Evolutionary conservation across 176 grass and related monocot genomes (phyloP), one percentile per base, ranked within the genome.

Genomic region (Puccinellia tenuiflora): DNA sequence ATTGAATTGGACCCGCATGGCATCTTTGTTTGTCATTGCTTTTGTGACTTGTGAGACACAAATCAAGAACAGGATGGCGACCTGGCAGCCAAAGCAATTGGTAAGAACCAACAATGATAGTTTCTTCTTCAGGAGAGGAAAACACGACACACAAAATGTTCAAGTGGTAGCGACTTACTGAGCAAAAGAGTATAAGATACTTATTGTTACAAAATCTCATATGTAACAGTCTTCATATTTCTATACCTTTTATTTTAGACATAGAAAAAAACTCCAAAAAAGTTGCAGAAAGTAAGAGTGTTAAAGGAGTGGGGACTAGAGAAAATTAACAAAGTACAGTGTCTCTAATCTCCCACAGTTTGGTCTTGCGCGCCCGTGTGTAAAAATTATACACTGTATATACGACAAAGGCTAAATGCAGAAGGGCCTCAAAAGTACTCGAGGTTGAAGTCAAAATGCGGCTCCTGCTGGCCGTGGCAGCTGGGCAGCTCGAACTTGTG

Each of bases 381-480:
- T 83, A 57, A 83, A 61, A 75, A 79, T 79, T 52, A 64, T 33
- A n/a, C n/a, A 76, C 7, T 24, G 5, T 78, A 84, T 75, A 79
- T 69, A 79, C 52, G 46, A 83, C 79, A 31, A 73, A 42, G 22
- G 64, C 28, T 48, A 79, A 60, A 83, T 57, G 60, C 67, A 51
- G 45, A 47, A 24, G 30, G 82, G 70, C 20, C 37, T 90, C 69
- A 94, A 17, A 87, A 94, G 75, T 88, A 94, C 34, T 97, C 94
- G 81, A 97, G 70, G 81, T 92, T 88, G 83, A 97, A 92, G 84
- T 82, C 86, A 46, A 86, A 83, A 72, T 76, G 85, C 84, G 82
- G 65, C 33, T 86, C 86, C 29, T 77, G 76, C 45, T 92, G 91
- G 21, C 88, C 86, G 59, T 90, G 85, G 79, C 85, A 89, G 60